Evolutionary conservation across 441 rosid species (phyloP).

Genomic region (Croton setiger): DNA sequence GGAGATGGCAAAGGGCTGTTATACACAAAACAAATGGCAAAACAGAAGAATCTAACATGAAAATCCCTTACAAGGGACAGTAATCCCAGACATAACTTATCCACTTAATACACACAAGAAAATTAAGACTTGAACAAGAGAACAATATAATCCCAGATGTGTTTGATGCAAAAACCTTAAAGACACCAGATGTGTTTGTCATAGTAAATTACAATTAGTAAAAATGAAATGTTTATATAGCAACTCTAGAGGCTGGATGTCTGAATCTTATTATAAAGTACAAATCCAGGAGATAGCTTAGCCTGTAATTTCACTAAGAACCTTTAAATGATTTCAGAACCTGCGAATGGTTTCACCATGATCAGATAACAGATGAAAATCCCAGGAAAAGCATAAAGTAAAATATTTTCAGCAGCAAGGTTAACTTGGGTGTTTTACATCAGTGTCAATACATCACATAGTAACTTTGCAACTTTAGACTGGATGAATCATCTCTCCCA

Average conservation of each 20-base stretch:
- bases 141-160: neutral
- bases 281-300: neutral
- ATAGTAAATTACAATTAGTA: neutral
- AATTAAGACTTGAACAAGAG: constrained; percentile 9
- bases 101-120: neutral
- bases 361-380: neutral
- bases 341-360: neutral
- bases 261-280: too few species aligned
- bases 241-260: too few species aligned
- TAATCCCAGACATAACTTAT: neutral
- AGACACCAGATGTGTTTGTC: neutral
- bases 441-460: neutral
- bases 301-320: neutral
- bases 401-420: neutral
- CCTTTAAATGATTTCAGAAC: too few species aligned
- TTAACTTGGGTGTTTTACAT: neutral
- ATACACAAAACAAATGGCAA: neutral
- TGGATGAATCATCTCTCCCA: constrained; percentile 2
- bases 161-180: neutral
- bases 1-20: neutral
- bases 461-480: neutral
- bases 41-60: neutral
- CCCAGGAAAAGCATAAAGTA: neutral
- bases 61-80: neutral
- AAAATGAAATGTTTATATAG: neutral